Conservation (phyloP, 1,284 basidiomycete genomes). For the Anthracocystis walkeri region DNA sequence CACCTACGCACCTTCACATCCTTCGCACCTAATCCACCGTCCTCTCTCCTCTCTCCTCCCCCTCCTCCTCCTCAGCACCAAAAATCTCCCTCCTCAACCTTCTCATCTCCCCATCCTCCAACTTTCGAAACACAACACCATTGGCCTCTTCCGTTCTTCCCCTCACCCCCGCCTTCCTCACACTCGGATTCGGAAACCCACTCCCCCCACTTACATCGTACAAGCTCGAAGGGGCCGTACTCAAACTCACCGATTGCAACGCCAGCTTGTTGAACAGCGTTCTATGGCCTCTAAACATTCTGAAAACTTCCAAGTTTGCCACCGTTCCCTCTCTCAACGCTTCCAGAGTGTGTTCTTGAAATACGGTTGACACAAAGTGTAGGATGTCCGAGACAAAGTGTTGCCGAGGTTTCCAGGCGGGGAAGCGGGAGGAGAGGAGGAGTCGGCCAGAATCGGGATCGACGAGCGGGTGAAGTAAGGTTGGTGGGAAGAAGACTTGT, state of each 20-base stretch:
- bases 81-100: constrained; percentile 37
- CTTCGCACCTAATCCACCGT: neutral
- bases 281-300: constrained; percentile 45
- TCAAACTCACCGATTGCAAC: constrained; percentile 51
- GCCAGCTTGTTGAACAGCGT: constrained; percentile 57
- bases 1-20: neutral
- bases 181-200: constrained; percentile 47
- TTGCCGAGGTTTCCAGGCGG: constrained; percentile 36
- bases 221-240: constrained; percentile 44
- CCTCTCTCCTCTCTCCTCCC: neutral
- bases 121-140: constrained; percentile 38
- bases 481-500: constrained; percentile 51
- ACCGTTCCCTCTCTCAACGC: constrained; percentile 33
- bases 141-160: constrained; percentile 30
- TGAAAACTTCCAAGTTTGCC: constrained; percentile 47
- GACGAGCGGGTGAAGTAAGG: constrained; percentile 55
- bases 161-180: constrained; percentile 1
- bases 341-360: constrained; percentile 38
- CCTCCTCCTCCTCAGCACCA: constrained; percentile 17
- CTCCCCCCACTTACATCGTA: constrained; percentile 52
- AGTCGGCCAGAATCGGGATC: constrained; percentile 48
- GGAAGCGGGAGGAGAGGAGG: constrained; percentile 34
- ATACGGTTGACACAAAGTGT: constrained; percentile 39
- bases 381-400: constrained; percentile 50
- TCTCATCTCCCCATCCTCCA: constrained; percentile 22